Base-by-base conservation (phyloP, 1,284 basidiomycete genomes). In the Trichosporon sp. region DNA sequence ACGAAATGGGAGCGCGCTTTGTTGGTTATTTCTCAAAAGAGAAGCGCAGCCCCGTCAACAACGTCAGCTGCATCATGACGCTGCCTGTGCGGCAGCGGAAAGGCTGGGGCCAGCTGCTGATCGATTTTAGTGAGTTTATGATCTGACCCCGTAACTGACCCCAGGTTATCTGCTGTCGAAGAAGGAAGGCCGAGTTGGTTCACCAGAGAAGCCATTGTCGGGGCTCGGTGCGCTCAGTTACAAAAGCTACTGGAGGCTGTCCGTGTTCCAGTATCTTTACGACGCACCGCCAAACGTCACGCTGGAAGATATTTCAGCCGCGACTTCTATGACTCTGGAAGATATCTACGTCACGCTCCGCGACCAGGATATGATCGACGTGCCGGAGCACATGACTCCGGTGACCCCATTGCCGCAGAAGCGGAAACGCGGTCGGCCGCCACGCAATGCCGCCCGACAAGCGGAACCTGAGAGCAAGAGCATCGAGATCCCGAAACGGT, bases 1-100 rank as follows among this genome's bases (percentile, higher is more conserved):
- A 99, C 85, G 91, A 93, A 37, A 86, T 88, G 26, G 97, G 97
- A 19, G 94, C 93, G 80, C 97, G 99, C 82, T 86, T 98, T 76
- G 92, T 99, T 75, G 96, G 96, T 51, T 99, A 98, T 86, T 99
- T 99, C 84, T 95, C 92, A 84, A 99, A 99, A 84, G 97, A 99
- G 88, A 99, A 99, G 86, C 88, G 93, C 65, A 96, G 93, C 81
- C 91, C 92, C 68, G 92, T 96, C 80, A 94, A 93, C 84, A 99
- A 99, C 84, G 90, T 99, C 75, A 97, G 94, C 84, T 99, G 97
- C 86, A 99, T 99, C 82, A 98, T 99, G 96, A 99, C 97, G 10
- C 85, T 99, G 54, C 97, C 97, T 0, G 92, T 98, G 51, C 87
- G 95, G 75, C 97, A 99, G 82, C 87, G 97, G 71, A 91, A 92